Conservation (phyloP, 805 yeast genomes). For the Candida vartiovaarae region DNA sequence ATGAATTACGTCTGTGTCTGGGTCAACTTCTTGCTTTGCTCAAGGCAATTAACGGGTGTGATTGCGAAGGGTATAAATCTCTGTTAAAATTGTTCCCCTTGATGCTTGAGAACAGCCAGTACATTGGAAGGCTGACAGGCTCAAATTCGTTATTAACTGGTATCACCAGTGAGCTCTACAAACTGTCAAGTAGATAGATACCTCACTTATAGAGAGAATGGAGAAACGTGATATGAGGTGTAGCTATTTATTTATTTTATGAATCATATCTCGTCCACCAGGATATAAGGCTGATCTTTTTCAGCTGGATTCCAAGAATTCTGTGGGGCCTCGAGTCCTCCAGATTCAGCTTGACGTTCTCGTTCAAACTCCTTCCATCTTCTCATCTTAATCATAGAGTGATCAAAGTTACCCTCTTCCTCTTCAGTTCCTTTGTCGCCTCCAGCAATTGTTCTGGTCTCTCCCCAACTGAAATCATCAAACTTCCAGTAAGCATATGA, state of each 20-base stretch:
- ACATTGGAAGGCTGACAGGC: slow-evolving; percentile 10
- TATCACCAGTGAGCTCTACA: slow-evolving; percentile 20
- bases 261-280: slow-evolving; percentile 8
- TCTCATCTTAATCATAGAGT: slow-evolving; percentile 84
- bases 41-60: background rate
- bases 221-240: background rate
- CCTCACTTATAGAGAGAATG: background rate
- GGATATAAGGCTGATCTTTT: slow-evolving; percentile 8
- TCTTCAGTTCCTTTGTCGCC: slow-evolving; percentile 67
- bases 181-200: slow-evolving; percentile 12
- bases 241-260: background rate
- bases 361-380: slow-evolving; percentile 93
- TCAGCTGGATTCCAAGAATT: slow-evolving; percentile 24
- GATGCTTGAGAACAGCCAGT: slow-evolving; percentile 19
- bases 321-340: slow-evolving; percentile 17
- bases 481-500: slow-evolving; percentile 88
- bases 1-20: slow-evolving; percentile 48
- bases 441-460: slow-evolving; percentile 72
- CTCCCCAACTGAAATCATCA: slow-evolving; percentile 97
- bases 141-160: slow-evolving; percentile 14
- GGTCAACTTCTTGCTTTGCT: slow-evolving; percentile 34
- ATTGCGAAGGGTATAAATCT: slow-evolving; percentile 3
- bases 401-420: slow-evolving; percentile 79
- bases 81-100: slow-evolving; percentile 17
- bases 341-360: slow-evolving; percentile 29